Percentiles rank a stretch among this genome's conserved stretches.
Evolutionary conservation across 192 early-diverging fungal species (phyloP).

Genomic region (Martensiomyces pterosporus): DNA sequence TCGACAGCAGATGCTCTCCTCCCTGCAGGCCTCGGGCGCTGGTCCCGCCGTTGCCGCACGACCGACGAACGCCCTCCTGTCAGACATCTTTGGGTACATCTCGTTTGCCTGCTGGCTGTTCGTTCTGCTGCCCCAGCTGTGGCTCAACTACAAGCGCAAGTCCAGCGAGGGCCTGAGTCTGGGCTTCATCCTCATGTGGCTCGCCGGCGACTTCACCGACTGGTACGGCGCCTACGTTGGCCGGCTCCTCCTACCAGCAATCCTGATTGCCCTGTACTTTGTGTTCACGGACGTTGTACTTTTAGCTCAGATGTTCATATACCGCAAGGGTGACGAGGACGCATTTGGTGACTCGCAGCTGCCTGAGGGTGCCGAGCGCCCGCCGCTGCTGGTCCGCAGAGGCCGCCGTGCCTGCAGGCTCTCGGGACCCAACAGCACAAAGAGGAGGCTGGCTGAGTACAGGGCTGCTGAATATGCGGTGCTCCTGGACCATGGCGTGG

Average conservation of each 20-base stretch:
- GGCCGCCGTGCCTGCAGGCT: conserved; percentile 32
- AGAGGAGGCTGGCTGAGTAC: conserved; percentile 34
- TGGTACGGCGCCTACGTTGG: conserved; percentile 47
- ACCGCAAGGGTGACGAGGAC: conserved; percentile 49
- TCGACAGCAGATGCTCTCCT: conserved; percentile 22
- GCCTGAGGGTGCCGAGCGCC: conserved; percentile 40
- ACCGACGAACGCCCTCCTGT: conserved; percentile 23
- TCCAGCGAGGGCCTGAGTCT: conserved; percentile 48
- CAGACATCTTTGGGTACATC: conserved; percentile 37
- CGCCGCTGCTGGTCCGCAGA: conserved; percentile 37
- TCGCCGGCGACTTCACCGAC: conserved; percentile 47
- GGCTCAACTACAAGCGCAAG: conserved; percentile 44
- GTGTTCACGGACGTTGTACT: conserved; percentile 64
- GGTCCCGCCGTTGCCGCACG: conserved; percentile 1
- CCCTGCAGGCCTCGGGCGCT: conserved; percentile 8
- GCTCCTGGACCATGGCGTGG: conserved; percentile 26
- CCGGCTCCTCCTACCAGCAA: conserved; percentile 48
- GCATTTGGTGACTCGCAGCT: conserved; percentile 34
- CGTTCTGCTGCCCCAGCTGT: conserved; percentile 43
- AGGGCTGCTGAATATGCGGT: conserved; percentile 33
- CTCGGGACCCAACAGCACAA: conserved; percentile 18
- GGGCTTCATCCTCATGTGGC: conserved; percentile 47
- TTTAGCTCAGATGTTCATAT: conserved; percentile 64
- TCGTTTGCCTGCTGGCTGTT: conserved; percentile 43
- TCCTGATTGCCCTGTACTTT: conserved; percentile 70